Evolutionary conservation across 2,329 filamentous ascomycete species (phyloP).

Genomic region (Exutisphaerella laricina): DNA sequence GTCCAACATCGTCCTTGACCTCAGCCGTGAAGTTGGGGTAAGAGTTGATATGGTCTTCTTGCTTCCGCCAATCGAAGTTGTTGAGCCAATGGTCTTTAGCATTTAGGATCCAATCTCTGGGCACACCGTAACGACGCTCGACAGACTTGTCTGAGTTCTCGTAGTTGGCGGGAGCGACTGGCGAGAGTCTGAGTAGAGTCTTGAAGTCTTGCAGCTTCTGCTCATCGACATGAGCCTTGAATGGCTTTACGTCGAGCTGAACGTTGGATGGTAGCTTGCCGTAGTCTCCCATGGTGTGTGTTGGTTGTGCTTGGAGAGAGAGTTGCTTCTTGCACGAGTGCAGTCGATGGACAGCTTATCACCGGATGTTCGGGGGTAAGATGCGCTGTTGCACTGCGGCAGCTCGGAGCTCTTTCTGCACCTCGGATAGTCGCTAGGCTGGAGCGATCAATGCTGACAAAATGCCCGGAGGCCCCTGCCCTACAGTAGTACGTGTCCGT

Average conservation of each 20-base stretch:
- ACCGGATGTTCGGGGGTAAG: too few species aligned
- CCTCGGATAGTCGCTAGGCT: too few species aligned
- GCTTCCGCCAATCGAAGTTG: constrained; percentile 35
- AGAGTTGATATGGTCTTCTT: constrained; percentile 21
- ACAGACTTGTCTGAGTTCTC: constrained; percentile 37
- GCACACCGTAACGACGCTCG: constrained; percentile 41
- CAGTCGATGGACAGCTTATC: constrained; percentile 16
- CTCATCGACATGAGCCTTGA: constrained; percentile 41
- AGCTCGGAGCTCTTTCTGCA: too few species aligned
- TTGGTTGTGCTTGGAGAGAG: constrained; percentile 4
- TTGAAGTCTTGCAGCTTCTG: constrained; percentile 43
- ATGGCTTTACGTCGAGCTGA: constrained; percentile 37
- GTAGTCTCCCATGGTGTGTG: constrained; percentile 19
- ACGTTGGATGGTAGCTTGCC: constrained; percentile 34
- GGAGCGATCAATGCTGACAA: too few species aligned
- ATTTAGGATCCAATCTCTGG: constrained; percentile 42
- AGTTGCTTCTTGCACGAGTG: constrained; percentile 16
- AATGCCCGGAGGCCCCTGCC: too few species aligned
- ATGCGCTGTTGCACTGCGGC: too few species aligned
- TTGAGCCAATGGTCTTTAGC: constrained; percentile 35
- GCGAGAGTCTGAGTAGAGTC: constrained; percentile 44
- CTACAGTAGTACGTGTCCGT: too few species aligned
- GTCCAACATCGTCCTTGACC: constrained; percentile 31
- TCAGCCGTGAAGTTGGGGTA: constrained; percentile 21
- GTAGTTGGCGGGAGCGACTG: constrained; percentile 45